Conservation (phyloP, 2,329 filamentous ascomycete species). For the Aureobasidium sp. region DNA sequence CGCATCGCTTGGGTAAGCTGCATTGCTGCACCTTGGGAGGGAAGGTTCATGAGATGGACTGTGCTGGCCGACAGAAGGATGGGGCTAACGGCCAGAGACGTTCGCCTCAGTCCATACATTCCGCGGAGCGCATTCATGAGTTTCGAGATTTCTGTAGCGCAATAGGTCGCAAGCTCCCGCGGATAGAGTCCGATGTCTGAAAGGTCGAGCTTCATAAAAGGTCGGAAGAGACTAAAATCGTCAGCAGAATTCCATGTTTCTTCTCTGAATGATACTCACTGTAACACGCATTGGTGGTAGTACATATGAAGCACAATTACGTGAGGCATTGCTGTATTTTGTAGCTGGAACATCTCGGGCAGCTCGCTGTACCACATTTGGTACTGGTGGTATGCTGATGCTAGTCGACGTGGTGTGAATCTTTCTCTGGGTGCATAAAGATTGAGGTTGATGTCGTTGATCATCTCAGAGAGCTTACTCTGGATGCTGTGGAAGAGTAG, state of each 20-base stretch:
- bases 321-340: conserved; percentile 64
- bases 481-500: conserved; percentile 45
- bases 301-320: conserved; percentile 55
- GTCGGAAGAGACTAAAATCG: conserved; percentile 57
- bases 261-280: conserved; percentile 66
- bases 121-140: conserved; percentile 37
- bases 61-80: conserved; percentile 36
- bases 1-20: conserved; percentile 37
- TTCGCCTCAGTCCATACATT: conserved; percentile 38
- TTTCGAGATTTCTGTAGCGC: conserved; percentile 38
- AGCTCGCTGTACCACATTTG: conserved; percentile 64
- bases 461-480: conserved; percentile 64
- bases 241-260: conserved; percentile 24
- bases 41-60: conserved; percentile 40
- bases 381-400: conserved; percentile 61
- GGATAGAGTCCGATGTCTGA: conserved; percentile 55
- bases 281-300: conserved; percentile 34
- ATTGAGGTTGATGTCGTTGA: conserved; percentile 63
- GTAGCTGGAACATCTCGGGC: conserved; percentile 56
- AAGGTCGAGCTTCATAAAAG: conserved; percentile 57
- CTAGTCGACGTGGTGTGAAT: conserved; percentile 56
- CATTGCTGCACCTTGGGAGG: conserved; percentile 28
- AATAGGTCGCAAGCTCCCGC: conserved; percentile 55
- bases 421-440: conserved; percentile 63
- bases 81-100: conserved; percentile 33